Base-by-base conservation (phyloP, 306 rosid genomes). In the Macrotyloma uniflorum region DNA sequence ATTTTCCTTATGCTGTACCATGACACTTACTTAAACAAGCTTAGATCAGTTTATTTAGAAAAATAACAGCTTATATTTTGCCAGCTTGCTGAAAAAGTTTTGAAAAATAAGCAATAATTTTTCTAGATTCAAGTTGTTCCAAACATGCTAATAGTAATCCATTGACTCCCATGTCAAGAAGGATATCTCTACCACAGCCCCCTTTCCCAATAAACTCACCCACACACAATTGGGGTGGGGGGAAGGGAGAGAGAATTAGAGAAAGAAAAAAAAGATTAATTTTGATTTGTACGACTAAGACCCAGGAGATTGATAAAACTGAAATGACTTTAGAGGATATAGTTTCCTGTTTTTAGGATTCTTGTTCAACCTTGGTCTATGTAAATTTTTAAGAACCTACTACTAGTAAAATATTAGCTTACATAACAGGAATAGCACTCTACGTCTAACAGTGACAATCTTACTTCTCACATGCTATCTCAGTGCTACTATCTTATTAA, bases 401-500 rank as follows among this genome's bases (percentile, higher is more conserved):
- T 22, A 45, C 43, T 43, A 43, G 45, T 30, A n/a, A 78, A 75
- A 57, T 23, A 53, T 74, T 43, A 82, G 59, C 51, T 72, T 71
- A 72, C 64, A 70, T 42, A 69, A 38, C 32, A 19, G 19, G 16
- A 49, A 54, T 63, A 54, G 15, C 43, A 64, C 33, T 18, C 70
- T 51, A 50, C 9, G 51, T 55, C 58, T 69, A 63, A 75, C 32
- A 70, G 7, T 23, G 46, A 42, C 30, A 70, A 63, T 64, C 71
- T 16, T 79, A 74, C 50, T 53, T 67, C 32, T 36, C 69, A 50
- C 15, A 23, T 6, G 30, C 74, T 47, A 74, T 35, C 50, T 55
- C 23, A 62, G 40, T 62, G 50, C 81, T 74, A 54, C 75, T 4
- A 68, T 61, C 77, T 28, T 30, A 24, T 40, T 35, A 79, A 75